Base-by-base conservation (phyloP, 2,329 filamentous ascomycete genomes). In the Cercospora sojina region DNA sequence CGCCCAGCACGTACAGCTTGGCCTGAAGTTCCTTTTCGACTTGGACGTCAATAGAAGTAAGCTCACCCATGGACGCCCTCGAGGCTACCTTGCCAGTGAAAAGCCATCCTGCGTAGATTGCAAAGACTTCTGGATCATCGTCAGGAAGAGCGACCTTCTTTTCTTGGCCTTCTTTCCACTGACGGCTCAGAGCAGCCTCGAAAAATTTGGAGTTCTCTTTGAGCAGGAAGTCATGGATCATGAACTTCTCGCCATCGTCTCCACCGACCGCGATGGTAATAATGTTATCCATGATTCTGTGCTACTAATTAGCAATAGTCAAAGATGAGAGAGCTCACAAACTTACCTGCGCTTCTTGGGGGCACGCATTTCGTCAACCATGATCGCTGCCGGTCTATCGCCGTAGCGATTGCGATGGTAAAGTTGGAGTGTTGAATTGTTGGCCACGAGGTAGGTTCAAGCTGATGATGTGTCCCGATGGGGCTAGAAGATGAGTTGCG, bases 161-260 rank as follows among this genome's bases (percentile, higher is more conserved):
- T 18, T 60, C 43, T 18, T 56, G 57, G 8, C 57, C 63, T 43
- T 65, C 63, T 16, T 27, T 60, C 63, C 63, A 62, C n/a, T 49
- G 29, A 5, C 38, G 13, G 25, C 58, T 23, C 10, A 66, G 59
- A 3, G 58, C 57, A 12, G 64, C 58, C 9, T 49, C 10, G 41
- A 62, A 62, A 31, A 61, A 65, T 5, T 41, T 20, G 3, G 57
- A 65, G 7, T 47, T 27, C 32, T 61, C 58, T 16, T 49, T 18
- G 3, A 65, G 38, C 8, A 61, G 6, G 3, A 38, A 51, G 10
- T 65, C 64, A 20, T 65, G 64, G 10, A 61, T 23, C 13, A 20
- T 13, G 18, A 64, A 64, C 3, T 4, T 32, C 5, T 47, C 13
- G n/a, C n/a, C 2, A 3, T 25, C 29, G 3, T 20, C 55, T 13